Conservation (phyloP, 371 early-diverging fungal genomes). For the Circinella minor region DNA sequence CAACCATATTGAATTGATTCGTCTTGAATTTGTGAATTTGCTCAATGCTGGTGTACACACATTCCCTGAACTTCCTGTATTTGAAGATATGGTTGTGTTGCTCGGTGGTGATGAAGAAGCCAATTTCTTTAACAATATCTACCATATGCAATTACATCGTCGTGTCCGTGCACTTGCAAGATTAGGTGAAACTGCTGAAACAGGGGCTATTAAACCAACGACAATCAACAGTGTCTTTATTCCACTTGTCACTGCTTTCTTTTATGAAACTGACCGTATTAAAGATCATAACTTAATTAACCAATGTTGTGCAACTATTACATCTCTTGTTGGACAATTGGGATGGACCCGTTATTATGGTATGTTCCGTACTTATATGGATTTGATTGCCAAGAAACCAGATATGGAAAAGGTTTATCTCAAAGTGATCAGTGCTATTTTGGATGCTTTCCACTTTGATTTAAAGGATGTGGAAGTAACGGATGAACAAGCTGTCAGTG, state of each 20-base stretch:
- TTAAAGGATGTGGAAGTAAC: slow-evolving; percentile 58
- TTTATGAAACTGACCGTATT: slow-evolving; percentile 75
- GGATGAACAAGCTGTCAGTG: slow-evolving; percentile 45
- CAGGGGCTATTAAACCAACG: slow-evolving; percentile 49
- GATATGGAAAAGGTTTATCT: slow-evolving; percentile 79
- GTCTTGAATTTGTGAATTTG: slow-evolving; percentile 72
- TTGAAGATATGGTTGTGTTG: slow-evolving; percentile 70
- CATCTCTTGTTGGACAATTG: slow-evolving; percentile 67
- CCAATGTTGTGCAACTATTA: slow-evolving; percentile 79
- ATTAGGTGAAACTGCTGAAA: slow-evolving; percentile 62
- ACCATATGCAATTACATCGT: slow-evolving; percentile 93
- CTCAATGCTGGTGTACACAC: slow-evolving; percentile 67
- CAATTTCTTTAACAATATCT: slow-evolving; percentile 89
- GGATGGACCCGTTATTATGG: slow-evolving; percentile 87
- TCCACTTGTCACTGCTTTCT: slow-evolving; percentile 84
- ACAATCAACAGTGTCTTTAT: slow-evolving; percentile 80
- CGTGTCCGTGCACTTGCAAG: slow-evolving; percentile 83
- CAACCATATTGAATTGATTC: slow-evolving; percentile 62
- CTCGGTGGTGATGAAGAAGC: slow-evolving; percentile 76
- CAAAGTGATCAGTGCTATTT: slow-evolving; percentile 75
- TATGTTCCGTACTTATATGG: slow-evolving; percentile 74
- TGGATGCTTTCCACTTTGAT: slow-evolving; percentile 94
- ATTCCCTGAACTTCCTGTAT: slow-evolving; percentile 62
- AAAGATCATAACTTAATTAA: slow-evolving; percentile 77
- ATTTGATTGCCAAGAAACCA: slow-evolving; percentile 63